Evolutionary conservation across 208 protist genomes (phyloP), one percentile per base, ranked within the genome.

Genomic region (Crithidia fasciculata): DNA sequence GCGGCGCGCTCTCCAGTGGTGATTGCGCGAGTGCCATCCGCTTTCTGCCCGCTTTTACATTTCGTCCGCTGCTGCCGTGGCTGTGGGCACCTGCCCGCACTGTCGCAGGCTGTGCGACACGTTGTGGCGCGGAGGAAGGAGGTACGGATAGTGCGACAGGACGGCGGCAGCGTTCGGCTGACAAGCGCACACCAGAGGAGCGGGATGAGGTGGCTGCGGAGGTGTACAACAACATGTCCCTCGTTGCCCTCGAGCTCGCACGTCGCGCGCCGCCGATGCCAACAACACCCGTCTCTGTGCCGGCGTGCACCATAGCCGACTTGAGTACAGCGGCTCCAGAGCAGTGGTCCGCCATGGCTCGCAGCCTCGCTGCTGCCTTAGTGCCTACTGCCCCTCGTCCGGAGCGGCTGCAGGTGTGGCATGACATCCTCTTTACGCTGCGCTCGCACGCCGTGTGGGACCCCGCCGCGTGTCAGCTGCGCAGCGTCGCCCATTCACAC

Each of bases 351-450:
- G 36, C 40, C 3, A 63, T 78, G 19, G 65, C 66, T 0, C 5
- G 19, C 2, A 15, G 28, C 6, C 58, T 78, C 8, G 66, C 65
- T 28, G 18, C 49, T 2, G 41, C 47, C 4, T 15, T 47, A 10
- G 13, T 57, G 6, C 8, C 49, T 0, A 12, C 66, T 8, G 41
- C 36, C n/a, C 37, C 62, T 6, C 18, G 59, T 5, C 15, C 10
- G 16, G 49, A 72, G 7, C 56, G 61, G 40, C 43, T 88, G 8
- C 71, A 74, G 55, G 16, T 75, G 57, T 92, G 87, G 87, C 87
- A 92, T 39, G 77, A 87, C 19, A 59, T 87, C 0, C 60, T 92
- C 18, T 90, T 90, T 57, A 69, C 76, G 19, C 41, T 92, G 16
- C 67, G 66, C 55, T 56, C 60, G 2, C 62, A 85, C 63, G 56